Percentiles rank a stretch among this genome's conserved stretches.
These are phyloP conservation scores for Zygoascus bituminiphila DNA, from an alignment of 805 yeast species.

Conservation along the genomic window DNA sequence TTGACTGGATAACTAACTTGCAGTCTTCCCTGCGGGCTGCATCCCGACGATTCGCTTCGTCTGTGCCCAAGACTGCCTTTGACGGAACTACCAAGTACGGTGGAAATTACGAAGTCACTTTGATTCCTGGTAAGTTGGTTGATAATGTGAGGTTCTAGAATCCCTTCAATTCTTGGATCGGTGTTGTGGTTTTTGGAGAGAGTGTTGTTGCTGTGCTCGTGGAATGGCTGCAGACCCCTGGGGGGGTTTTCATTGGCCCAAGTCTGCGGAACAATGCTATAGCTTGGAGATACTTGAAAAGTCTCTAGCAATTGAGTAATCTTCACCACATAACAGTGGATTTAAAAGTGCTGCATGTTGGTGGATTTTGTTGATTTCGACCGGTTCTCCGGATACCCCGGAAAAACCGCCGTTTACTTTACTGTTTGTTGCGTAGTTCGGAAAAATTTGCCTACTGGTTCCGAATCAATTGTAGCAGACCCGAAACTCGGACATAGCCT, in stretches of 20 bases:
- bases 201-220: background rate
- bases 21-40: constrained; percentile 8
- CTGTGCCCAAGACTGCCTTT: constrained; percentile 32
- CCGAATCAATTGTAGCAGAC: background rate
- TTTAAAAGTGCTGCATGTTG: too few relatives aligned
- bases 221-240: background rate
- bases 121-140: constrained; percentile 61
- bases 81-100: constrained; percentile 59
- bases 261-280: background rate
- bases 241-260: background rate
- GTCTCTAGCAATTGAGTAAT: too few relatives aligned
- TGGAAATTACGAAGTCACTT: constrained; percentile 86
- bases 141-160: background rate
- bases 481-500: background rate
- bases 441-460: background rate
- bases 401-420: too few relatives aligned
- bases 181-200: background rate
- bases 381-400: too few relatives aligned
- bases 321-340: too few relatives aligned
- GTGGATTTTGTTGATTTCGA: too few relatives aligned
- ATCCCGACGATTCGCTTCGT: constrained; percentile 34
- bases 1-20: background rate
- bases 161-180: background rate
- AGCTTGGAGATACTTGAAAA: too few relatives aligned
- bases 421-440: too few relatives aligned